These are phyloP conservation scores for Asterella californica DNA, from an alignment of 225 moss, liverwort and hornwort genomes.

Conservation along the genomic window DNA sequence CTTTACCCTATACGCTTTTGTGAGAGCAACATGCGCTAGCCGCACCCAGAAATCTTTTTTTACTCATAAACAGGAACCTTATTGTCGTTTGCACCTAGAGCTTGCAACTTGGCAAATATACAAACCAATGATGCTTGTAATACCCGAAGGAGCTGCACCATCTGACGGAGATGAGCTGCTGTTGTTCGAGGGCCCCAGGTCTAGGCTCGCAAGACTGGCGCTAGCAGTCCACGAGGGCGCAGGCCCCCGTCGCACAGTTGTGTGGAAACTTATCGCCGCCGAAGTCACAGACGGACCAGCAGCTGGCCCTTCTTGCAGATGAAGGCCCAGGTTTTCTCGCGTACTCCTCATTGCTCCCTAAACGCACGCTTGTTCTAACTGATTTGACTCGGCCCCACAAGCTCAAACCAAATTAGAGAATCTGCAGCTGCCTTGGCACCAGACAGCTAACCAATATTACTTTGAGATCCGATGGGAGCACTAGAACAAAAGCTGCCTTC, in stretches of 20 bases:
- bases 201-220: constrained; percentile 27
- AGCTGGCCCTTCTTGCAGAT: constrained; percentile 34
- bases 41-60: no score
- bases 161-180: constrained; percentile 28
- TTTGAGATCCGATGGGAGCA: no score
- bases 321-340: constrained; percentile 37
- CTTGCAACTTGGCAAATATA: constrained; percentile 39
- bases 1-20: no score
- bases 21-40: no score
- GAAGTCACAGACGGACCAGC: constrained; percentile 46
- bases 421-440: neutral
- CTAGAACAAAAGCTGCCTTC: no score
- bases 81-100: no score
- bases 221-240: constrained; percentile 33
- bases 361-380: constrained; percentile 50
- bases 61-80: no score
- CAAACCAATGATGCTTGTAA: constrained; percentile 48
- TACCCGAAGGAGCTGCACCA: constrained; percentile 15
- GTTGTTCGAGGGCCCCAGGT: constrained; percentile 22
- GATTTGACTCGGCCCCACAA: constrained; percentile 5
- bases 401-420: neutral
- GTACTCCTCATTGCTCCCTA: constrained; percentile 34
- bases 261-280: constrained; percentile 30
- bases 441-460: no score
- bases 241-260: constrained; percentile 48